These are phyloP conservation scores for Staphylotrichum tortipilum DNA, from an alignment of 495 filamentous ascomycete species.

Conservation along the genomic window DNA sequence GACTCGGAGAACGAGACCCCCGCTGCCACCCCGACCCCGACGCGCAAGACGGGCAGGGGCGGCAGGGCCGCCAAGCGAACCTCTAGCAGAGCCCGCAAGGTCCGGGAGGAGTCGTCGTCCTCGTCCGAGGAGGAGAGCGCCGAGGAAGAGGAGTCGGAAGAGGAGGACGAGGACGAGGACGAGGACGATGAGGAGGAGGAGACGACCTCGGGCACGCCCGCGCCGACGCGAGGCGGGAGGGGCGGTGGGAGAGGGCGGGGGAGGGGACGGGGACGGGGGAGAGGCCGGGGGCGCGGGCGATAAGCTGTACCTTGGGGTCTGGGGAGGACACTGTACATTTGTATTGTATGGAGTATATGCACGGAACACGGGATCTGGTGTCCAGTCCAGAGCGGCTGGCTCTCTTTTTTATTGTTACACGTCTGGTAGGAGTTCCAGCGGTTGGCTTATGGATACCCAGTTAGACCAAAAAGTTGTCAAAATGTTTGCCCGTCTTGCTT, in stretches of 20 bases:
- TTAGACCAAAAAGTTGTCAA: background rate
- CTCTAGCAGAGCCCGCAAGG: constrained; percentile 30
- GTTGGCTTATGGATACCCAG: constrained; percentile 5
- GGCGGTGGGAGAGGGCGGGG: constrained; percentile 19
- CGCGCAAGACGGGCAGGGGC: constrained; percentile 27
- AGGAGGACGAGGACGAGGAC: constrained; percentile 30
- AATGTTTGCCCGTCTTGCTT: too few species aligned
- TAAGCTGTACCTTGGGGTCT: too few species aligned
- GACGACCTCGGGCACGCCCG: constrained; percentile 16
- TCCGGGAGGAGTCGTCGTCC: constrained; percentile 50
- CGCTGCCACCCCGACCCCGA: constrained; percentile 29
- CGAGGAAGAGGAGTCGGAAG: constrained; percentile 47
- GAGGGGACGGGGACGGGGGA: constrained; percentile 10
- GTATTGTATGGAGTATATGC: too few species aligned
- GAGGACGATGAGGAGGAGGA: constrained; percentile 26
- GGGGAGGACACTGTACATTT: background rate
- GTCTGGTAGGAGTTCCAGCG: background rate
- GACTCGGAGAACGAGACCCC: constrained; percentile 42
- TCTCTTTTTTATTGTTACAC: too few species aligned
- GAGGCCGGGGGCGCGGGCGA: constrained; percentile 29
- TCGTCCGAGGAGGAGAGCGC: constrained; percentile 60
- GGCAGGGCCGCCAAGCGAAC: constrained; percentile 32
- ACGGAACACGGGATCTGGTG: too few species aligned
- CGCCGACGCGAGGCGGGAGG: constrained; percentile 14
- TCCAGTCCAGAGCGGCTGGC: too few species aligned